Evolutionary conservation across 2,329 filamentous ascomycete genomes (phyloP), one percentile per base, ranked within the genome.

Genomic region (Pyrenochaeta sp.): DNA sequence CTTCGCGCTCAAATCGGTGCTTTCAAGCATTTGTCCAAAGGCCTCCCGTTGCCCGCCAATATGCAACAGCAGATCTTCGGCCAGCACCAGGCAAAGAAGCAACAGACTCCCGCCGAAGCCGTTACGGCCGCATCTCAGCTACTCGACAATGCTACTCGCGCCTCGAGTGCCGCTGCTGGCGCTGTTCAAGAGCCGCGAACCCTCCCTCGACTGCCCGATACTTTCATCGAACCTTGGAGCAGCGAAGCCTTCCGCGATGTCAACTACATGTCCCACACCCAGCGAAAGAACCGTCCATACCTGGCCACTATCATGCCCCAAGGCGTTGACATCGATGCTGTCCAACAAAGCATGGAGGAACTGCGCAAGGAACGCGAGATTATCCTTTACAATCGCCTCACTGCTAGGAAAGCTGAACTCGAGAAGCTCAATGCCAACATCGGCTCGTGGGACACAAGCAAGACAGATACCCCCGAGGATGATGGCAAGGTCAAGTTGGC

Each of bases 1-100:
- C 76, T 99, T 7, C 82, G 90, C 48, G 86, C 89, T 55, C 94
- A 99, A 69, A 96, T 97, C 36, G 81, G 87, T 59, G 92, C 93
- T 0, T 97, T 96, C 74, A 95, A 95, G 72, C 81, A 91, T 55
- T 79, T 99, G 3, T 87, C 89, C 4, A 95, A 94, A 72, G 96
- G 96, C 58, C 80, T 88, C 10, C 87, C 91, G 1, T 84, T 97
- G 3, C 90, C 93, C 1, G 73, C 82, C 20, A 81, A 84, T 51
- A 82, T 96, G 53, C 90, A 96, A 67, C 88, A 93, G 63, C 84
- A 88, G 35, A 85, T 97, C 24, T 96, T 92, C 67, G 81, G 87
- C 30, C 85, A 88, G 44, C 84, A 87, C 35, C 82, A 86, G 55
- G 61, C 69, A 6, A 85, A 86, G 56, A 83, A 74, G 36, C 60